Evolutionary conservation across 164 flowering plant species (phyloP), one percentile per base, ranked within the genome.

Genomic region (Malania oleifera): DNA sequence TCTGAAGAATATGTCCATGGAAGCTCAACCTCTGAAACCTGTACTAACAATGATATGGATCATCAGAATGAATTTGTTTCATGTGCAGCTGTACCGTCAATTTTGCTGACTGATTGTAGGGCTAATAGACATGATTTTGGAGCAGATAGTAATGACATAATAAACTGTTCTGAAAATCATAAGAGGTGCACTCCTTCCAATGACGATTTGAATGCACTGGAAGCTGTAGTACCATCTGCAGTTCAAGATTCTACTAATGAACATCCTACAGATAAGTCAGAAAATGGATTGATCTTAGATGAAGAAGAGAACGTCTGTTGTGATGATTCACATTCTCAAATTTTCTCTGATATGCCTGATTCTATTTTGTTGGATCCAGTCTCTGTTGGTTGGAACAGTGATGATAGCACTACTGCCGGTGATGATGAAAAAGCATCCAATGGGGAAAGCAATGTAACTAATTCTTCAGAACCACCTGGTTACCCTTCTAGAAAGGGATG

Each of bases 331-430:
- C 52, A 61, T 53, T 56, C 64, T 1, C 61, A 61, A 52, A 63
- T 5, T 52, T 27, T 37, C 20, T 52, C 60, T 51, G 60, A 67
- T 51, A 49, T 17, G 52, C 52, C 23, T 24, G 59, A 59, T 41
- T 60, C 62, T 31, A 19, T 46, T 1, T 39, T 50, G 12, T 27
- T 46, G 57, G 76, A 82, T 29, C 46, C 69, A 8, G 48, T 61
- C 58, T 69, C 73, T 25, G 62, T 66, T 60, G 69, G 59, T 43
- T 70, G 77, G 59, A 69, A 56, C 56, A 76, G 82, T 66, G 70
- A 70, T 37, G 59, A 24, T n/a, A 51, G 64, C 26, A 35, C 26
- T 25, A 47, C 18, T 62, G 52, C 50, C 61, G 56, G 63, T 24
- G 52, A 24, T 50, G 52, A 59, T 31, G 53, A 24, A 29, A 48